Conservation (phyloP, 2,329 filamentous ascomycete species). For the Ceratocystis papillata region DNA sequence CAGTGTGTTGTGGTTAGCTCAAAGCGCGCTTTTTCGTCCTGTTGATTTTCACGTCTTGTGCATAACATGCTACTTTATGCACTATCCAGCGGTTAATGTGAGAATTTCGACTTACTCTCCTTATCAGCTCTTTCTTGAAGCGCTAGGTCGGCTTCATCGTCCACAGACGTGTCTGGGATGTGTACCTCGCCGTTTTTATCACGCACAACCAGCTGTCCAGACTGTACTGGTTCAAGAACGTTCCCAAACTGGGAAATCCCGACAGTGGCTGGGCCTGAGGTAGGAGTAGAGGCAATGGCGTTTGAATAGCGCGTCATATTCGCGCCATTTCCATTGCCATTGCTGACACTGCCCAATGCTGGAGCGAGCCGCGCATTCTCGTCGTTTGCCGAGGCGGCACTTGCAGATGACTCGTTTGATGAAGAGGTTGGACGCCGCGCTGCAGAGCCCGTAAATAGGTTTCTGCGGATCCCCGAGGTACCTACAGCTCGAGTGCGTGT, state of each 20-base stretch:
- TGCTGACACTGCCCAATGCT: not conserved
- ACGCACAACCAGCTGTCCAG: conserved; percentile 49
- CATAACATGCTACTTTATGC: not conserved
- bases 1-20: conserved; percentile 8
- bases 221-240: conserved; percentile 18
- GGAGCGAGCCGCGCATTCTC: conserved; percentile 13
- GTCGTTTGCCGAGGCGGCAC: conserved; percentile 9
- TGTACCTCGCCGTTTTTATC: conserved; percentile 53
- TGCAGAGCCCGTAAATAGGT: conserved; percentile 19
- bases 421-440: conserved; percentile 19
- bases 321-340: not conserved
- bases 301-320: conserved; percentile 5
- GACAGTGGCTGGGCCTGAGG: not conserved
- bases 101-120: conserved; percentile 37
- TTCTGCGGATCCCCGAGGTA: conserved; percentile 20
- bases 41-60: conserved; percentile 25
- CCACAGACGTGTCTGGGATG: conserved; percentile 32
- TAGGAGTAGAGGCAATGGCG: not conserved
- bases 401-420: conserved; percentile 15
- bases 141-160: conserved; percentile 45
- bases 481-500: conserved; percentile 18
- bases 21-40: conserved; percentile 24
- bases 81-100: not conserved
- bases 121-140: conserved; percentile 48
- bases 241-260: conserved; percentile 5